Evolutionary conservation across 768 basidiomycete species (phyloP).

Genomic region (Pleurotus citrinopileatus): DNA sequence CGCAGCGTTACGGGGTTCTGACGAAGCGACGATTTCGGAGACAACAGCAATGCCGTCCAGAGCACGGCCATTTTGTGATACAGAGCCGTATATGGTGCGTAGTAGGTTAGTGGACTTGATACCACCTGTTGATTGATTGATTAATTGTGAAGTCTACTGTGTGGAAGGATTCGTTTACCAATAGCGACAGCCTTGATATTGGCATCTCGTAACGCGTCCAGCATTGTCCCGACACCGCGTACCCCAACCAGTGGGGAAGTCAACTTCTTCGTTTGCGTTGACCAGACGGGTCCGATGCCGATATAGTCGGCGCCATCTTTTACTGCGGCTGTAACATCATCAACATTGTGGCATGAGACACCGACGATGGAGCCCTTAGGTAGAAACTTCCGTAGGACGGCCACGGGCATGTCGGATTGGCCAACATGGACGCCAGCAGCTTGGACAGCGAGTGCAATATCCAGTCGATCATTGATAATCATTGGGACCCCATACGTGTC

Average conservation of each 20-base stretch:
- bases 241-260: conserved; percentile 66
- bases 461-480: conserved; percentile 85
- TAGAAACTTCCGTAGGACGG: conserved; percentile 62
- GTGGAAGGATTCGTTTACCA: conserved; percentile 48
- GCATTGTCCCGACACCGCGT: conserved; percentile 64
- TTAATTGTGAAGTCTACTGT: too few species aligned
- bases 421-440: conserved; percentile 87
- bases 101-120: conserved; percentile 79
- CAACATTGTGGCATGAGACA: conserved; percentile 68
- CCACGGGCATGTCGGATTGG: conserved; percentile 79
- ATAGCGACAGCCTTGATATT: conserved; percentile 77
- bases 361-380: conserved; percentile 75
- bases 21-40: conserved; percentile 77
- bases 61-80: conserved; percentile 50
- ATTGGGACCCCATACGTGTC: conserved; percentile 76
- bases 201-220: conserved; percentile 63
- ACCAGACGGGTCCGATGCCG: conserved; percentile 84
- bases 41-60: conserved; percentile 88
- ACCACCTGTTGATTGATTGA: too few species aligned
- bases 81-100: conserved; percentile 70
- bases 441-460: conserved; percentile 76
- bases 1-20: conserved; percentile 51
- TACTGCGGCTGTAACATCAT: conserved; percentile 63
- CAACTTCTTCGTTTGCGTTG: conserved; percentile 76
- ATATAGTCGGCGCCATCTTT: conserved; percentile 77